Evolutionary conservation across 129 eudicot genomes (phyloP).

Genomic region (Flaveria linearis): DNA sequence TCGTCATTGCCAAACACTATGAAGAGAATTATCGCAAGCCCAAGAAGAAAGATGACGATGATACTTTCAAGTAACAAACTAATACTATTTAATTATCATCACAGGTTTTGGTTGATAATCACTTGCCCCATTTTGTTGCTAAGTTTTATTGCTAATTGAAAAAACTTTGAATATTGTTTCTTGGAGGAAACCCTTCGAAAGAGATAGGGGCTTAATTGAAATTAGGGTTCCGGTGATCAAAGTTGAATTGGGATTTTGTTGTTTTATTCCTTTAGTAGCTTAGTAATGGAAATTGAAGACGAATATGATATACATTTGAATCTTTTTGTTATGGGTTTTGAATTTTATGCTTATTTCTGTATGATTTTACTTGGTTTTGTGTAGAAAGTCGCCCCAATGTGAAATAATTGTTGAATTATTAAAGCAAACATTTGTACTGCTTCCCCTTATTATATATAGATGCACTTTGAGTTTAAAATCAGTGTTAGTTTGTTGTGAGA

Average conservation of each 20-base stretch:
- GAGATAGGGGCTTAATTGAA: not conserved
- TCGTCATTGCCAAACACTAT: constrained; percentile 38
- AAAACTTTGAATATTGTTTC: not conserved
- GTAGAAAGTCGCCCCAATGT: not conserved
- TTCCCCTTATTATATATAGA: not conserved
- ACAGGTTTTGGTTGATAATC: not conserved
- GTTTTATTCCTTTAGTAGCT: not conserved
- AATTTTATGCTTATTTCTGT: not conserved
- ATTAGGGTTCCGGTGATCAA: constrained; percentile 1
- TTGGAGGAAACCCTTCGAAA: not conserved
- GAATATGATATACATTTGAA: not conserved
- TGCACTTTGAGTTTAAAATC: not conserved
- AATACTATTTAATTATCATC: not conserved
- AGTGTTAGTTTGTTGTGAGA: not conserved
- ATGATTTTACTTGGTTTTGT: not conserved
- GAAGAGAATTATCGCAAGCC: constrained; percentile 46
- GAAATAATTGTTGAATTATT: not conserved
- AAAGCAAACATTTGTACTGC: not conserved
- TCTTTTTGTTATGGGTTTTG: not conserved
- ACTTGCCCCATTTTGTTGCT: not conserved
- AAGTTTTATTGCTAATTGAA: not conserved
- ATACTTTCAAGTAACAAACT: not conserved
- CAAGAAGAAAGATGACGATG: constrained; percentile 18
- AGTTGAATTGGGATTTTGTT: constrained; percentile 8
- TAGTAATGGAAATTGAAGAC: not conserved